Conservation (phyloP, 2,329 filamentous ascomycete genomes). For the Microcyclospora pomicola region DNA sequence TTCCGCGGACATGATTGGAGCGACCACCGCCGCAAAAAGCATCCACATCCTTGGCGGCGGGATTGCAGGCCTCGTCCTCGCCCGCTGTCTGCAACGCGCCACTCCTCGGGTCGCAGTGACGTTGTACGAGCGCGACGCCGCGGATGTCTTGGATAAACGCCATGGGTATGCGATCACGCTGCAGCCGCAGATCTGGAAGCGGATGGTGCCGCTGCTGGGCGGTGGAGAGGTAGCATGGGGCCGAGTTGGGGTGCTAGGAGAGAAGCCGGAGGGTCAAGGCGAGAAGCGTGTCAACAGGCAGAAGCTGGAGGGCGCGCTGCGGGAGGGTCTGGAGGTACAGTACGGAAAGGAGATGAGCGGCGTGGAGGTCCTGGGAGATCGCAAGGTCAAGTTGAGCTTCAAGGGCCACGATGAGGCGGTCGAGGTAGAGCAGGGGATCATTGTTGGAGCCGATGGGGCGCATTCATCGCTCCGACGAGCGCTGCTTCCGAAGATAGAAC, state of each 20-base stretch:
- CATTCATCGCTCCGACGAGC: slow-evolving; percentile 23
- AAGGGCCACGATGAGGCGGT: slow-evolving; percentile 1
- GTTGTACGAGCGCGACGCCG: slow-evolving; percentile 23
- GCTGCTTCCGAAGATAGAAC: slow-evolving; percentile 13
- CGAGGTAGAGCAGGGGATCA: slow-evolving; percentile 3
- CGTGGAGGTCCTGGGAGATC: slow-evolving; percentile 1
- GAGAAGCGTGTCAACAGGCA: slow-evolving; percentile 21
- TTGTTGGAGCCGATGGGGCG: slow-evolving; percentile 26
- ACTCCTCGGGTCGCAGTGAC: slow-evolving; percentile 13
- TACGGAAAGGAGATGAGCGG: slow-evolving; percentile 18
- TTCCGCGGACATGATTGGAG: too few relatives aligned
- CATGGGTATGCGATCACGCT: slow-evolving; percentile 29
- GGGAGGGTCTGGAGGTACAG: slow-evolving; percentile 24
- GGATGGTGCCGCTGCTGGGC: slow-evolving; percentile 20
- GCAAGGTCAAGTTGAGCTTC: neutral
- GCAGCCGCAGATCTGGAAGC: slow-evolving; percentile 19
- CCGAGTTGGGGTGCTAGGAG: slow-evolving; percentile 17
- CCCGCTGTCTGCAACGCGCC: slow-evolving; percentile 21
- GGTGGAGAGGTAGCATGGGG: slow-evolving; percentile 19
- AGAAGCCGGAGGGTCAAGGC: neutral
- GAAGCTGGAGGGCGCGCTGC: slow-evolving; percentile 23
- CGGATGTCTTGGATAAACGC: slow-evolving; percentile 10
- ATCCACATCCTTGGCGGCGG: slow-evolving; percentile 34
- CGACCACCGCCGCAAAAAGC: too few relatives aligned
- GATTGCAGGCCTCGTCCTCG: slow-evolving; percentile 30